Base-by-base conservation (phyloP, 2,329 filamentous ascomycete species). In the Pezicula radicicola region DNA sequence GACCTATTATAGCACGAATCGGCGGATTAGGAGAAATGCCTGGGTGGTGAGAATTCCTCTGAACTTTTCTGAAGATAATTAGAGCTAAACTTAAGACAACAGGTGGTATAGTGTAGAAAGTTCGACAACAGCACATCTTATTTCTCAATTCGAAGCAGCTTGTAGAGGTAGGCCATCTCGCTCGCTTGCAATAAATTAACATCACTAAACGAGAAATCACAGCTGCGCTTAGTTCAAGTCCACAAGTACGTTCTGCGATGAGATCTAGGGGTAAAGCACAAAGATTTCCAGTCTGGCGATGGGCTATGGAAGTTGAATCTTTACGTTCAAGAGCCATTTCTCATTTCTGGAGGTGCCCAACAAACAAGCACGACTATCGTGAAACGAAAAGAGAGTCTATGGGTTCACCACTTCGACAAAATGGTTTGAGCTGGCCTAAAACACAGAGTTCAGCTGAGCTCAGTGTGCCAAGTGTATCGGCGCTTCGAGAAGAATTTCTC, bases 101-200 rank as follows among this genome's bases (percentile, higher is more conserved):
- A 45, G 42, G 42, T 45, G 42, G 42, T 45, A 45, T 18, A 45
- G 9, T 33, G 42, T 45, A 28, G 42, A 45, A 45, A 45, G 42
- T 45, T 25, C 42, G 27, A 28, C 42, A 10, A 45, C 42, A 16
- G 42, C 21, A 28, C 42, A 45, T 45, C 42, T 45, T 15, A 45
- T 28, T 28, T 12, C 12, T 15, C 42, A 45, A 16, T 45, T 45
- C 13, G 42, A 45, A 30, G 42, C 42, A n/a, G 42, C 19, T 6
- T 45, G 42, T 15, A 28, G 21, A 25, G 21, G 42, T 45, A 45
- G 15, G 15, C 4, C 30, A 10, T 10, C 9, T 12, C 4, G 9
- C 30, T 7, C 30, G 9, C 12, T 33, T 33, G 30, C 3, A 33
- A 13, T 10, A 33, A 33, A 33, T 33, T 13, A 25, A 25, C 25